Base-by-base conservation (phyloP, 2,329 filamentous ascomycete species). In the Aplosporella prunicola region DNA sequence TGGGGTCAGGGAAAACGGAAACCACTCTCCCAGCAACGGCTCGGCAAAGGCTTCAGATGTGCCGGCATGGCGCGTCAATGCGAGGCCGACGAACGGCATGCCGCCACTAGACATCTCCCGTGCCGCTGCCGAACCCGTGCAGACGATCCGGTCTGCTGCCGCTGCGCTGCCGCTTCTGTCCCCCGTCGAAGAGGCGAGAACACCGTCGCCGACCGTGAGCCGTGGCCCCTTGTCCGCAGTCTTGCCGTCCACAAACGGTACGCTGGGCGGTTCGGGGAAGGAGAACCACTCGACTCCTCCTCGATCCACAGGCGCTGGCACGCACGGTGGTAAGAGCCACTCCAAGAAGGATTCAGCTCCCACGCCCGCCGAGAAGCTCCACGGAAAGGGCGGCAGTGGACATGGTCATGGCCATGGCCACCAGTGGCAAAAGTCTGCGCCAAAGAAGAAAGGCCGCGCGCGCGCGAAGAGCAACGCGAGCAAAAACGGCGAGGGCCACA, bases 171-270 rank as follows among this genome's bases (percentile, higher is more conserved):
- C 71, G 69, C 44, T 69, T 15, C 66, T 88, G 2, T 87, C 82
- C 0, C 82, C 82, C 0, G 82, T 87, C 1, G 81, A 80, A 37
- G 82, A 87, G 60, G 72, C 74, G 5, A 69, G 72, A n/a, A 81
- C 78, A 0, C 79, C 81, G 2, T 84, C 82, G 2, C 80, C 82
- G 2, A 80, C 70, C 3, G 64, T 71, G 9, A 62, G 64, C 39
- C 68, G 78, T 38, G 76, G 69, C 32, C 61, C 68, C 6, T 9
- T 26, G 13, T 52, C 56, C 13, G 35, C 46, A 5, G 54, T 58
- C 7, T 32, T 44, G 14, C 32, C 26, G 9, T 15, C 31, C 5
- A 43, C 32, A 22, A 60, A 57, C 51, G 53, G 39, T 7, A 20
- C 25, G 3, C 20, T 36, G 20, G 27, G 26, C 16, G 16, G 20